Conservation (phyloP, 805 yeast genomes). For the Wickerhamomyces subpelliculosus region DNA sequence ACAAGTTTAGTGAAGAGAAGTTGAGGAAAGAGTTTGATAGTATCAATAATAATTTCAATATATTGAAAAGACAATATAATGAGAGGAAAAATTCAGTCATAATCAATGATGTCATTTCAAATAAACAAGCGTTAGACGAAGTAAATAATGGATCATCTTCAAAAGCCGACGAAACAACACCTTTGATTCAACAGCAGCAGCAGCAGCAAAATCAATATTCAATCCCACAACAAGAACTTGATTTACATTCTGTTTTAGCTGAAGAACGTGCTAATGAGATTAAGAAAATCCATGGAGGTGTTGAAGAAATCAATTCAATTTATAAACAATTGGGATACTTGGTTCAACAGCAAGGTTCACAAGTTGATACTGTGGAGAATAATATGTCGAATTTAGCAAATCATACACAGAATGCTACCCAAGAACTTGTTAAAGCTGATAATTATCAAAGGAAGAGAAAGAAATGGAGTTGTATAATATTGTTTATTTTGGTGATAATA, state of each 20-base stretch:
- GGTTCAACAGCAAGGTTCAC: constrained; percentile 80
- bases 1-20: constrained; percentile 28
- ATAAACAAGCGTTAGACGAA: constrained; percentile 10
- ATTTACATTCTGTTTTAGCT: constrained; percentile 56
- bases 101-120: constrained; percentile 23
- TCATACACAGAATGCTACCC: constrained; percentile 63
- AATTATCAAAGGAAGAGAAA: constrained; percentile 63
- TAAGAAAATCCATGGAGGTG: constrained; percentile 65
- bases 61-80: constrained; percentile 37
- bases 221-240: constrained; percentile 44
- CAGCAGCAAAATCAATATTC: constrained; percentile 30
- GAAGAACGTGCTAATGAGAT: constrained; percentile 73
- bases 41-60: constrained; percentile 39
- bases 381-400: constrained; percentile 58
- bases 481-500: constrained; percentile 52
- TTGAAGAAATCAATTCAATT: constrained; percentile 77
- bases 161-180: constrained; percentile 12
- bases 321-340: constrained; percentile 74
- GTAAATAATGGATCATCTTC: constrained; percentile 7
- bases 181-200: constrained; percentile 21
- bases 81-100: constrained; percentile 39
- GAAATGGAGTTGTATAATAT: constrained; percentile 65
- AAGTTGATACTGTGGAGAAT: constrained; percentile 77
- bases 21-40: constrained; percentile 49
- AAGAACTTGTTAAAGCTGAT: constrained; percentile 68